Evolutionary conservation across 805 yeast genomes (phyloP).

Genomic region (Lipomyces orientalis): DNA sequence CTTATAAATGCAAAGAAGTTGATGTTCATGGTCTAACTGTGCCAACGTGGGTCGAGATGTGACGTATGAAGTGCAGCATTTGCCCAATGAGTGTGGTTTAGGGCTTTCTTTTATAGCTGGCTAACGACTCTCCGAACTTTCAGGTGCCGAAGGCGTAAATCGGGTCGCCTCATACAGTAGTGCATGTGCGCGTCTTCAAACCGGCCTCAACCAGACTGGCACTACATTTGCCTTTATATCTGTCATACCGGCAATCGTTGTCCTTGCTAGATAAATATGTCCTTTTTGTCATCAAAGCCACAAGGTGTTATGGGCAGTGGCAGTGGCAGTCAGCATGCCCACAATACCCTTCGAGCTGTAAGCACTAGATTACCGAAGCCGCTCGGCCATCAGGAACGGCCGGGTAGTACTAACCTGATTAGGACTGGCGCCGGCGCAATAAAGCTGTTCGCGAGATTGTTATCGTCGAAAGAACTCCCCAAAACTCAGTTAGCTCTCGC

Average conservation of each 20-base stretch:
- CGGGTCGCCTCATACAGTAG: no score
- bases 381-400: no score
- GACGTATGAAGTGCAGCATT: no score
- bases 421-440: background rate
- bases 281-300: conserved; percentile 34
- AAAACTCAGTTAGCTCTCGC: background rate
- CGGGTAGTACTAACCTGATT: background rate
- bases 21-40: no score
- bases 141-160: no score
- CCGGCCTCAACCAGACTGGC: background rate
- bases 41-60: no score
- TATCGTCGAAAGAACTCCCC: background rate
- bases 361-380: no score
- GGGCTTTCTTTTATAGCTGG: no score
- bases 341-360: no score
- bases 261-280: conserved; percentile 18
- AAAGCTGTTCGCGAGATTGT: background rate
- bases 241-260: background rate
- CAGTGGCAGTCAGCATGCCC: conserved; percentile 14
- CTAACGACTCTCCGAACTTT: no score
- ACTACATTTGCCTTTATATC: background rate
- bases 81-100: no score
- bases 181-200: background rate
- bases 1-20: no score
- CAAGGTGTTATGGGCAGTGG: conserved; percentile 25